These are phyloP conservation scores for Geotrichum candidum DNA, from an alignment of 1,139 yeast genomes.

Conservation along the genomic window DNA sequence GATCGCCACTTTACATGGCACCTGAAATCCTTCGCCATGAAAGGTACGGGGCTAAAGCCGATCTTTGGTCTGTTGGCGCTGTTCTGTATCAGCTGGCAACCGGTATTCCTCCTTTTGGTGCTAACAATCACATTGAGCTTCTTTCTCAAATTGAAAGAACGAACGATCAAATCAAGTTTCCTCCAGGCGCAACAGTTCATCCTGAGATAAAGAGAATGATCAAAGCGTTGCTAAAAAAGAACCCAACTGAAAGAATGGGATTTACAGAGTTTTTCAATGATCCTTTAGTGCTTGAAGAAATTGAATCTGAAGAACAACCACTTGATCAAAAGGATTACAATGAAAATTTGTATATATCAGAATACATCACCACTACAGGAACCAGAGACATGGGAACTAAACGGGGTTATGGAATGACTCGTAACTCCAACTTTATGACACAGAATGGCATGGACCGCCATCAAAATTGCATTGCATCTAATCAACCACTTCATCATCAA, in stretches of 20 bases:
- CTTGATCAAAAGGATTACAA: conserved; percentile 66
- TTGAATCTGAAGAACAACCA: conserved; percentile 45
- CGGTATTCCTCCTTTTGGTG: conserved; percentile 92
- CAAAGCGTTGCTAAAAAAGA: conserved; percentile 67
- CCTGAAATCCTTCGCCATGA: conserved; percentile 93
- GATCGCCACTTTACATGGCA: conserved; percentile 96
- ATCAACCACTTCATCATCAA: neutral
- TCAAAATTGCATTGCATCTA: neutral
- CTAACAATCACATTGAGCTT: conserved; percentile 85
- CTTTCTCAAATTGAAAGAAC: conserved; percentile 77
- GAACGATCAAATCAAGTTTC: conserved; percentile 71
- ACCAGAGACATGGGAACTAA: conserved; percentile 22
- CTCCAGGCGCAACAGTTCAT: conserved; percentile 39
- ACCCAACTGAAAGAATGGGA: conserved; percentile 82
- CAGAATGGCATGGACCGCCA: neutral
- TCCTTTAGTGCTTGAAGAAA: conserved; percentile 45
- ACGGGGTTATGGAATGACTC: neutral
- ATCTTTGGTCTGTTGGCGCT: conserved; percentile 96
- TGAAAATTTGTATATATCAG: conserved; percentile 76
- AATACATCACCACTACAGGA: conserved; percentile 43
- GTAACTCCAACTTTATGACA: neutral
- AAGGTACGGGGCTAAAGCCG: conserved; percentile 95
- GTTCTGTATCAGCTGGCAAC: conserved; percentile 91
- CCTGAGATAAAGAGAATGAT: conserved; percentile 53
- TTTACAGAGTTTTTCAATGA: conserved; percentile 74